Base-by-base conservation (phyloP, 225 moss, liverwort and hornwort species). In the Antitrichia curtipendula region DNA sequence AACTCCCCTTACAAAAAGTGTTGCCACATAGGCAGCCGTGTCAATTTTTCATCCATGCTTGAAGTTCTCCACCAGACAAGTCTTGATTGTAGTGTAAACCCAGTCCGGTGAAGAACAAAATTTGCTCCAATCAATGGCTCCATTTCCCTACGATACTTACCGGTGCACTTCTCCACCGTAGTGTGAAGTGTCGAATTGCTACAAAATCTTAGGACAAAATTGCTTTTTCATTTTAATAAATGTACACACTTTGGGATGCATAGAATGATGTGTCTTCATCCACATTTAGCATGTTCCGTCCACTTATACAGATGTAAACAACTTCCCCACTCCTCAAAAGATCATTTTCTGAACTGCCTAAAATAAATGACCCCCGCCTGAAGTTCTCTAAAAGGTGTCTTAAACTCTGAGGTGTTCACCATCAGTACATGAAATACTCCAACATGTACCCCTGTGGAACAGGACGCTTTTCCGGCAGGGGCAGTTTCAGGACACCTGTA, bases 201-300 rank as follows among this genome's bases (percentile, higher is more conserved):
- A 9, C 22, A 75, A 75, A 53, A 75, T 23, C 6, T 5, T 5
- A 52, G 5, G 36, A 5, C 8, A 31, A 31, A 18, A 73, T 31
- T 1, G 0, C 4, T 21, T 12, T 21, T 8, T 7, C n/a, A n/a
- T n/a, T 21, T 8, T 2, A 6, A 32, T 13, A 3, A 36, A 14
- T 53, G 21, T 23, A 22, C 5, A 52, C 3, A 52, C 13, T 36
- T 53, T 23, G 1, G 24, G 6, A 53, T 54, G 6, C 6, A n/a
- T n/a, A 14, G 36, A 36, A 0, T n/a, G n/a, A n/a, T n/a, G 0
- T 36, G 9, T 53, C 6, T 36, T 53, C 23, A 24, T 52, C 75
- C 23, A 36, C 36, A 36, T 53, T 36, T 14, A 8, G 8, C 34
- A 75, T 75, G 22, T 53, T 53, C 22, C 34, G 14, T 75, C 52